Evolutionary conservation across 129 eudicot genomes (phyloP).

Genomic region (Calendula officinalis): DNA sequence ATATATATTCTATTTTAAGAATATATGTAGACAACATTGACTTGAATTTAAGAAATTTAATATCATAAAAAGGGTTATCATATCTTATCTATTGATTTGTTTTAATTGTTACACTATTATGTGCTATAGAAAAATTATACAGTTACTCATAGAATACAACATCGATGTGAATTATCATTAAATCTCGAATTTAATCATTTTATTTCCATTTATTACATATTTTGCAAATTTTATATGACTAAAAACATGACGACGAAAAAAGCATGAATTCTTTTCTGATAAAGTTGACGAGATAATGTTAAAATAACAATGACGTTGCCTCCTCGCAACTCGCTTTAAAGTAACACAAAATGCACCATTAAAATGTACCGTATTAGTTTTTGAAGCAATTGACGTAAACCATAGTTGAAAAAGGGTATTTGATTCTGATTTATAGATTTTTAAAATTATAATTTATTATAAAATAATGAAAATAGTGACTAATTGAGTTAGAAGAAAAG

Average conservation of each 20-base stretch:
- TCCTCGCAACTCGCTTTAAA: neutral
- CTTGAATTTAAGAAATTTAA: too few relatives aligned
- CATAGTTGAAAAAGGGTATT: conserved; percentile 7
- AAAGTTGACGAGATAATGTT: neutral
- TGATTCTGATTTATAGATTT: neutral
- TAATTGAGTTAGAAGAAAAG: conserved; percentile 14
- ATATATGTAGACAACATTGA: too few relatives aligned
- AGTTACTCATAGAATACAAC: too few relatives aligned
- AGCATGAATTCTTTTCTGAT: neutral
- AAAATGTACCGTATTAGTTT: neutral
- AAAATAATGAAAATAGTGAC: neutral
- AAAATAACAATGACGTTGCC: neutral
- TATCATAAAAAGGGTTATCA: too few relatives aligned
- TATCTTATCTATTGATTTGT: neutral
- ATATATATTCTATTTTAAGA: too few relatives aligned
- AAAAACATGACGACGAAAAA: neutral
- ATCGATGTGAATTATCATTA: too few relatives aligned
- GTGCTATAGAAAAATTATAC: too few relatives aligned
- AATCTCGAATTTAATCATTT: neutral
- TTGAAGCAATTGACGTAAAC: conserved; percentile 9
- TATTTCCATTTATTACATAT: neutral
- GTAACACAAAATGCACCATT: neutral
- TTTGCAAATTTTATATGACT: neutral
- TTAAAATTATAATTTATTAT: neutral
- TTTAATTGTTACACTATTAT: too few relatives aligned